Base-by-base conservation (phyloP, 139 green algal species). In the Haematococcus sp. region DNA sequence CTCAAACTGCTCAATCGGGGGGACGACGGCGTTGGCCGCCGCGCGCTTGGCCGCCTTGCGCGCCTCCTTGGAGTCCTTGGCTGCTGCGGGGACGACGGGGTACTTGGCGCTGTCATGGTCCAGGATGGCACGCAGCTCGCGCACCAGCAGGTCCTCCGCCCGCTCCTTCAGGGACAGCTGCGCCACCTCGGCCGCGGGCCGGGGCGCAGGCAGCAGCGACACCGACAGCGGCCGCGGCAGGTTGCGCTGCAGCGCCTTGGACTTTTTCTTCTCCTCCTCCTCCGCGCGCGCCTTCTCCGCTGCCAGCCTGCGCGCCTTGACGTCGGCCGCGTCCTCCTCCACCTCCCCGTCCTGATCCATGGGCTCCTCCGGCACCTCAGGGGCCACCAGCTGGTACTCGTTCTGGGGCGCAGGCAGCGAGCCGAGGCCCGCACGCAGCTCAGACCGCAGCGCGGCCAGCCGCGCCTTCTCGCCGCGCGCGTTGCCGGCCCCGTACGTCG, bases 261-360 rank as follows among this genome's bases (percentile, higher is more conserved):
- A 49, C 74, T 83, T 73, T 33, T 28, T 75, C 68, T 82, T 83
- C 67, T 82, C 84, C 13, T 44, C 32, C 74, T 87, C 82, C 76
- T 90, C 86, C 27, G 76, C 75, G 30, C 65, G 55, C 64, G 80
- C 75, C 4, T 63, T 68, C 28, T 86, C 91, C 70, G 86, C 91
- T 25, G 81, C 82, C 34, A 75, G 71, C 60, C 71, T 73, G 22
- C 88, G 81, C 20, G 73, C 83, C 49, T 86, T 79, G 5, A 81
- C 69, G 35, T 97, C 93, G 4, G 88, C 94, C 9, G 89, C 90
- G 70, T 98, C 93, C 79, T 95, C 90, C 80, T 93, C 91, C 67
- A 93, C 71, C 23, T 32, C 56, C 35, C 76, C 63, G 31, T 69
- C 76, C 4, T 69, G 75, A 15, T 78, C 86, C 44, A 76, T 81